Conservation (phyloP, 768 basidiomycete species). For the Suillus americanus region DNA sequence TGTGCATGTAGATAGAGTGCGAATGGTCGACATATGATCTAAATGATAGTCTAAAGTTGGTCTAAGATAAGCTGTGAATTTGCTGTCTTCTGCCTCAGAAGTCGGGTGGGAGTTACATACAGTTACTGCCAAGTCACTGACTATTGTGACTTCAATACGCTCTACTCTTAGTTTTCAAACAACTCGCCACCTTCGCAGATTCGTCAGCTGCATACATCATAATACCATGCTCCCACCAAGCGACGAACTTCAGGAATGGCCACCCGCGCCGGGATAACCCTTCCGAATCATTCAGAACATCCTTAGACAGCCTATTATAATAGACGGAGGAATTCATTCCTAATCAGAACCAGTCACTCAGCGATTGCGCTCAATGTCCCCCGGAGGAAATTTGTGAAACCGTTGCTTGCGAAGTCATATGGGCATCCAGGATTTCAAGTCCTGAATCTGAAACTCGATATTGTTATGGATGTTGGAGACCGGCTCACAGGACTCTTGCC, state of each 20-base stretch:
- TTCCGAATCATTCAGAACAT: too few relatives aligned
- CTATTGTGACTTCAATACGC: background rate
- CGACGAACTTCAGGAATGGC: background rate
- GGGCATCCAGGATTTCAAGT: background rate
- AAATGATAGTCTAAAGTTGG: background rate
- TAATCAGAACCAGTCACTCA: background rate
- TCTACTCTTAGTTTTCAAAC: background rate
- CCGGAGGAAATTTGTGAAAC: background rate
- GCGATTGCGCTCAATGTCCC: background rate
- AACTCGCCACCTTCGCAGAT: background rate
- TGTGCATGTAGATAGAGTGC: background rate
- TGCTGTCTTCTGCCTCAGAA: background rate
- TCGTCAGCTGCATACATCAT: background rate
- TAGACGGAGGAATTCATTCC: background rate
- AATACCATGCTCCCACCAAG: background rate
- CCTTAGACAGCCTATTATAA: background rate
- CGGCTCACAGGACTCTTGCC: background rate
- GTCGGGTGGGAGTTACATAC: background rate
- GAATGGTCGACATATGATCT: background rate
- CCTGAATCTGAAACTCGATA: background rate
- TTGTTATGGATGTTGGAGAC: slow-evolving; percentile 1
- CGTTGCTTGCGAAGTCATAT: background rate
- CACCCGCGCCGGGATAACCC: background rate
- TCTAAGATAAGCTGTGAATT: slow-evolving; percentile 1
- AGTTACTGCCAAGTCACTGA: background rate